phyloP scores from a whole-genome alignment of 2,329 filamentous ascomycete species.

The Ciborinia camelliae region DNA sequence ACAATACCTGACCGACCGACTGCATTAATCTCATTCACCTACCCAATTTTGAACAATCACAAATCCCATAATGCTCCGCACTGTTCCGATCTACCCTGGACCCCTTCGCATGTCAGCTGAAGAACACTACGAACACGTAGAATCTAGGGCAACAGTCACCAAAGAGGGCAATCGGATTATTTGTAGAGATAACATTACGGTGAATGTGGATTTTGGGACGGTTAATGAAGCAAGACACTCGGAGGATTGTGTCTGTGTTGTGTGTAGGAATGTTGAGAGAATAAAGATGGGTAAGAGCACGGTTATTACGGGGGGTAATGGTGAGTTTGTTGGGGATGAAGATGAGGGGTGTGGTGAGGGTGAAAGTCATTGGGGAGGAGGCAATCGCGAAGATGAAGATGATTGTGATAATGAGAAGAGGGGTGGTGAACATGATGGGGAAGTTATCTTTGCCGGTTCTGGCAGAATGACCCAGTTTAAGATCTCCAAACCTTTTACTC shows the following conservation, averaged over 20 bases:
- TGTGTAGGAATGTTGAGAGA: background rate
- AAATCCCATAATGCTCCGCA: background rate
- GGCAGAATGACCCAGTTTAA: background rate
- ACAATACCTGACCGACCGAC: background rate
- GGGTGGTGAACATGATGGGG: background rate
- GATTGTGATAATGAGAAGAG: background rate
- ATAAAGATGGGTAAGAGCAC: background rate
- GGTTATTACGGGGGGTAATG: background rate
- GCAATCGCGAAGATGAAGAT: background rate
- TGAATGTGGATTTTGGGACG: slow-evolving; percentile 11
- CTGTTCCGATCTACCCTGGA: background rate
- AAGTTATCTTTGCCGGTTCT: background rate
- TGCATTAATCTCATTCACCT: background rate
- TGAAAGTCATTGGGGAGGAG: background rate
- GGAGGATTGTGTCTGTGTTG: background rate
- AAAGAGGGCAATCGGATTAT: background rate
- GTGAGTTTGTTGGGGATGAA: background rate
- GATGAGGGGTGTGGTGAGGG: background rate
- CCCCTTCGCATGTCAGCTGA: background rate
- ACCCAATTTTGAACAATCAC: background rate
- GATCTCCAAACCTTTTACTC: background rate
- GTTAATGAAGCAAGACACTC: background rate
- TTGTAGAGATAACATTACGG: background rate
- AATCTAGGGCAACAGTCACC: background rate
- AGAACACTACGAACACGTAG: background rate